A percentile compares a stretch with the other conserved stretches of the same genome.
phyloP scores from a whole-genome alignment of 495 filamentous ascomycete species.

The Penicillium waksmanii region DNA sequence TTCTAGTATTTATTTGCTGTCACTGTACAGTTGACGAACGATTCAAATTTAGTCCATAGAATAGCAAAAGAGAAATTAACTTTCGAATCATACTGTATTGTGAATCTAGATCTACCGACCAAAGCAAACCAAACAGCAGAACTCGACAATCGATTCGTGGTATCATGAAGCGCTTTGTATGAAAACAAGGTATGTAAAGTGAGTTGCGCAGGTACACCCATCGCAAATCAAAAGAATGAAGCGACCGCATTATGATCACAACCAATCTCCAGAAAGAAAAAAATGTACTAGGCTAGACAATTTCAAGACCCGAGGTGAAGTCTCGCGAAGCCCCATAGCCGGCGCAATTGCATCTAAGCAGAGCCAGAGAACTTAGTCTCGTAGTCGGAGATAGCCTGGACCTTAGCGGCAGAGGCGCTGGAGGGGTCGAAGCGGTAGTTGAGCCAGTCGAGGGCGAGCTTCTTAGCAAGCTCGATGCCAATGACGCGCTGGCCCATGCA shows the following conservation, averaged over 20 bases:
- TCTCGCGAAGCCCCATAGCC: too few relatives aligned
- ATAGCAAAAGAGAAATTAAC: neutral
- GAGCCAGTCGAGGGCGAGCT: constrained; percentile 80
- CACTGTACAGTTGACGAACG: neutral
- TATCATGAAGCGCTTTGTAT: constrained; percentile 44
- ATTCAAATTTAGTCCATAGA: neutral
- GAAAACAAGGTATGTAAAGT: constrained; percentile 8
- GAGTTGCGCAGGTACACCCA: constrained; percentile 1
- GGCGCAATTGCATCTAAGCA: constrained; percentile 17
- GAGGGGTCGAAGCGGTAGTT: constrained; percentile 78
- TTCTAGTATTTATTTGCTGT: too few relatives aligned
- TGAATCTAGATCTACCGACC: constrained; percentile 7
- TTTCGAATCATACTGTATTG: constrained; percentile 4
- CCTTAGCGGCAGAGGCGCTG: constrained; percentile 74
- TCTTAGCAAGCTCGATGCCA: constrained; percentile 75
- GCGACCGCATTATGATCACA: too few relatives aligned
- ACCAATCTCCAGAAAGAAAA: too few relatives aligned
- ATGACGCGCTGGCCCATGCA: constrained; percentile 88
- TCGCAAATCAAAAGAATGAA: neutral
- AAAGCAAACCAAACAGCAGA: constrained; percentile 23
- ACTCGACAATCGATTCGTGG: constrained; percentile 37
- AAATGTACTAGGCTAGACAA: too few relatives aligned
- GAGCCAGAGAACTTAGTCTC: constrained; percentile 57
- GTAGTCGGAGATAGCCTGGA: constrained; percentile 73
- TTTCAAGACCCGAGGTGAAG: neutral